Evolutionary conservation across 2,329 filamentous ascomycete genomes (phyloP).

Genomic region (Penicillium sp.): DNA sequence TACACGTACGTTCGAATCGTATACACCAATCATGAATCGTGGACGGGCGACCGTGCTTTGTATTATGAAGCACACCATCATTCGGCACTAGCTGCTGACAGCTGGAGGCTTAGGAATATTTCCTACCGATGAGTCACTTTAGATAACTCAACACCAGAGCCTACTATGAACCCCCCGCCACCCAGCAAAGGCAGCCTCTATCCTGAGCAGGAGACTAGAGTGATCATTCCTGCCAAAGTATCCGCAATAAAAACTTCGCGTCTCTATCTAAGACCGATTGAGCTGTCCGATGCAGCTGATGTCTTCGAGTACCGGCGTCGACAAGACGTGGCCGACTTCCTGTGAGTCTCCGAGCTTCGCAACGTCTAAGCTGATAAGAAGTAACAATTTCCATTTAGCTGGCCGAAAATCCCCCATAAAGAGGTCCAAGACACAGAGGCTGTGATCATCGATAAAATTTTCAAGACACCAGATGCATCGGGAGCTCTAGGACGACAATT

Average conservation of each 20-base stretch:
- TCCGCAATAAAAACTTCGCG: conserved; percentile 15
- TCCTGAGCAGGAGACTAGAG: conserved; percentile 11
- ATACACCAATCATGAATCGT: too few relatives aligned
- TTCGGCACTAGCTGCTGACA: not conserved
- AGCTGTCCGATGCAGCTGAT: conserved; percentile 17
- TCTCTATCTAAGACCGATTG: conserved; percentile 21
- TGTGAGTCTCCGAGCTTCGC: conserved; percentile 19
- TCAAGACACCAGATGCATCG: conserved; percentile 21
- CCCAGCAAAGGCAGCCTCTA: conserved; percentile 9
- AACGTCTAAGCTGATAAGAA: not conserved
- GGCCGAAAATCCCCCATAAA: conserved; percentile 13
- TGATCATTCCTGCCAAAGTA: conserved; percentile 10
- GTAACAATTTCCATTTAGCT: not conserved
- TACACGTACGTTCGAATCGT: too few relatives aligned
- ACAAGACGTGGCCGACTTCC: conserved; percentile 29
- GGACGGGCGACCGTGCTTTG: too few relatives aligned
- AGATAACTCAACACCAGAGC: not conserved
- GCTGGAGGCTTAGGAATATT: not conserved
- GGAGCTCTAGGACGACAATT: conserved; percentile 20
- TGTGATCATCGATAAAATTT: conserved; percentile 12
- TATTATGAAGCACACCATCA: not conserved
- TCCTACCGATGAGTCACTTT: not conserved
- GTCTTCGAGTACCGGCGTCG: conserved; percentile 24
- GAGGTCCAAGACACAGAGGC: conserved; percentile 17
- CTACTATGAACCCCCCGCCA: not conserved